Base-by-base conservation (phyloP, 73 alveolate species). In the Paraurostyla sp. region DNA sequence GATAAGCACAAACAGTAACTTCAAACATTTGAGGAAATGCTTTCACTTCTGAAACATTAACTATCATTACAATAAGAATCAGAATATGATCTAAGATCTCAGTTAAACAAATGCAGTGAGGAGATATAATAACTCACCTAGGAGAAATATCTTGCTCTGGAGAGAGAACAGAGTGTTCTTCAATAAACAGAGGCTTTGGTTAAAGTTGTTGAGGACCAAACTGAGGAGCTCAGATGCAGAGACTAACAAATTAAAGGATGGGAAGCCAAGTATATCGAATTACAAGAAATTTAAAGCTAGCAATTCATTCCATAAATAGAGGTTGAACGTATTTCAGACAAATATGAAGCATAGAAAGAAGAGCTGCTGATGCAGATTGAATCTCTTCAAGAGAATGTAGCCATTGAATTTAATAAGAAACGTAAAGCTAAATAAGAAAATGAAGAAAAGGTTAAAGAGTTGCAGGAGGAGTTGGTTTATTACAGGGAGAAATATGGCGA, bases 21-120 rank as follows among this genome's bases (percentile, higher is more conserved):
- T 7, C 36, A 65, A 65, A 65, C 82, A 22, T 65, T 65, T 65
- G 82, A 65, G 41, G 82, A 65, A 40, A 65, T 65, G 82, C 46
- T 65, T 13, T 25, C 82, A 22, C 58, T 65, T 13, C 25, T 65
- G 13, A 65, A 65, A 40, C 42, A 65, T 0, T 30, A 65, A 38
- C 58, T 65, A 22, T 2, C 82, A 7, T 58, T 65, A 3, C 41
- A 65, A 40, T 65, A 65, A 65, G 82, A 65, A 35, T 11, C 43
- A 38, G 82, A 65, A 40, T 11, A 32, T 35, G 82, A 65, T 2
- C 41, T 65, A 30, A 65, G 58, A 38, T 1, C 29, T 38, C 41
- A 65, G 41, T 7, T 65, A 9, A 65, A 25, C 25, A 65, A 33
- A 33, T 38, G 35, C 60, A 30, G 35, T 38, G 82, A 65, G 6